Conservation (phyloP, 2,329 filamentous ascomycete species). For the Chrysoporthe deuterocubensis region DNA sequence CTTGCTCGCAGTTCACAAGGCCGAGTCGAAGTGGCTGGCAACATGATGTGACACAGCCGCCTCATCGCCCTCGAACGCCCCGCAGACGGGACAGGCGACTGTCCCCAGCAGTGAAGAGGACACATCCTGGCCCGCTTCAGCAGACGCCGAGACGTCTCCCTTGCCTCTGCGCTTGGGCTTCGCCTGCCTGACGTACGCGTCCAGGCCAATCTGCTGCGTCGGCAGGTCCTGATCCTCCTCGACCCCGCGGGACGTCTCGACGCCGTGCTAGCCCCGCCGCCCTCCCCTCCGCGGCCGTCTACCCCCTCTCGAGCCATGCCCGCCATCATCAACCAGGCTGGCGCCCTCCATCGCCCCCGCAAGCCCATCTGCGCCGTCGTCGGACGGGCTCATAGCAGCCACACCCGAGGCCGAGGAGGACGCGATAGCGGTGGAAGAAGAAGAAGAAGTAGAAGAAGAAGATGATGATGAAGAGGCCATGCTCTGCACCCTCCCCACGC, state of each 20-base stretch:
- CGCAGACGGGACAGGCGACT: constrained; percentile 67
- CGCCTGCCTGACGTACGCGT: constrained; percentile 52
- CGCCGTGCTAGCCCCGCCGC: constrained; percentile 30
- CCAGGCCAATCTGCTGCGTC: constrained; percentile 51
- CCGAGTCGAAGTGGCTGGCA: constrained; percentile 56
- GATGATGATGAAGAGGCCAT: constrained; percentile 44
- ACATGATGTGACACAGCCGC: constrained; percentile 71
- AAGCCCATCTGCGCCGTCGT: background rate
- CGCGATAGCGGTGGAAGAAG: background rate
- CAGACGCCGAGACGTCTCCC: constrained; percentile 29
- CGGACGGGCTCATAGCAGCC: too few relatives aligned
- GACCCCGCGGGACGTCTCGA: constrained; percentile 15
- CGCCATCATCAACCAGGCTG: background rate
- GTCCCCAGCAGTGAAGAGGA: constrained; percentile 21
- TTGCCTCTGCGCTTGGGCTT: constrained; percentile 36
- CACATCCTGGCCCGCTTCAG: background rate
- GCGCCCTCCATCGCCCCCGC: background rate
- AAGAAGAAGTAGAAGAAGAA: background rate
- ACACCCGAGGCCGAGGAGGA: background rate
- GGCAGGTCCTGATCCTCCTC: constrained; percentile 44
- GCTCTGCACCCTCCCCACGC: constrained; percentile 74
- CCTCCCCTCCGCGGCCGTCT: constrained; percentile 1
- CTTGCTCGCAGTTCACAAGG: background rate
- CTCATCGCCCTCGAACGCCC: constrained; percentile 69
- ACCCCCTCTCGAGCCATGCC: background rate